A percentile compares a stretch with the other conserved stretches of the same genome.
Evolutionary conservation across 768 basidiomycete genomes (phyloP).

Genomic region (Hypholoma fasciculare): DNA sequence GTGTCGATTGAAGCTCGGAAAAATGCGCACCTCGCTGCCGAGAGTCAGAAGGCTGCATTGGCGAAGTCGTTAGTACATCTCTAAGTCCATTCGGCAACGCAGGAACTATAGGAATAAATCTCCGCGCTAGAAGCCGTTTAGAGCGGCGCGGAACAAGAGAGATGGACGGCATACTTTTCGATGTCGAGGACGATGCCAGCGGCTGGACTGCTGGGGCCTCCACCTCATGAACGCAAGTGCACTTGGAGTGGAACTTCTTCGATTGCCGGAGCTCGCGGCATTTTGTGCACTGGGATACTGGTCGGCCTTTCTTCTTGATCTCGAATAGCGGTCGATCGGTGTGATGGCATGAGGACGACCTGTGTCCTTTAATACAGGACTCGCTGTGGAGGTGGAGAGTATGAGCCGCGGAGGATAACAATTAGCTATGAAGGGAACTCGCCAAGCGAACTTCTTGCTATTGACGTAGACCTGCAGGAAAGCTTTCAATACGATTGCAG

Average conservation of each 20-base stretch:
- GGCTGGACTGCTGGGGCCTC: slow-evolving; percentile 32
- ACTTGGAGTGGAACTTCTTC: slow-evolving; percentile 80
- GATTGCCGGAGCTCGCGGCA: slow-evolving; percentile 84
- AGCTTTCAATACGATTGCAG: background rate
- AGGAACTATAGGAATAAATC: slow-evolving; percentile 71
- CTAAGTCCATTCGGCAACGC: slow-evolving; percentile 74
- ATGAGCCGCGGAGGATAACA: slow-evolving; percentile 4
- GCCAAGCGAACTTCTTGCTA: slow-evolving; percentile 80
- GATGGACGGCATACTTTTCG: slow-evolving; percentile 37
- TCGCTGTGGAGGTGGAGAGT: slow-evolving; percentile 47
- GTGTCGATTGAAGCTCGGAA: slow-evolving; percentile 1
- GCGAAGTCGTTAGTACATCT: slow-evolving; percentile 44
- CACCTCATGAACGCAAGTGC: slow-evolving; percentile 58
- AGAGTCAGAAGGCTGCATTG: slow-evolving; percentile 35
- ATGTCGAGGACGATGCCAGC: slow-evolving; percentile 32
- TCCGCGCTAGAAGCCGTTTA: slow-evolving; percentile 44
- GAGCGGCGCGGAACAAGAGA: background rate
- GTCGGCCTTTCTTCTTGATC: slow-evolving; percentile 91
- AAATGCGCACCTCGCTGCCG: slow-evolving; percentile 49
- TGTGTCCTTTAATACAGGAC: slow-evolving; percentile 93
- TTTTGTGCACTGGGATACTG: slow-evolving; percentile 85
- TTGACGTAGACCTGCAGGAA: slow-evolving; percentile 65
- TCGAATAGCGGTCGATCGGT: slow-evolving; percentile 89
- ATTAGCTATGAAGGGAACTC: slow-evolving; percentile 14
- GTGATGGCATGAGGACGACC: slow-evolving; percentile 87